Evolutionary conservation across 78 protist species (phyloP).

Genomic region (Dictyostelium capitatum): DNA sequence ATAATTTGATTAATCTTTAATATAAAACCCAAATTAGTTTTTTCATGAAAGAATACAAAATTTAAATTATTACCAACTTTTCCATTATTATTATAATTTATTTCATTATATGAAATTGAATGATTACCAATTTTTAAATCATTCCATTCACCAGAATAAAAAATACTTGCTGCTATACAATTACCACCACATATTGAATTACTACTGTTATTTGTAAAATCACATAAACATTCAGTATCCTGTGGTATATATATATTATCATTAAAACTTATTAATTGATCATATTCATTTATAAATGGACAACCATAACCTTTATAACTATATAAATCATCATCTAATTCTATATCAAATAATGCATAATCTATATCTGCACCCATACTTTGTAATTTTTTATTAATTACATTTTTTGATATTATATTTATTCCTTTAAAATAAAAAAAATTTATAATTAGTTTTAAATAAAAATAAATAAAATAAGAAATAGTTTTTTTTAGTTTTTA

Average conservation of each 20-base stretch:
- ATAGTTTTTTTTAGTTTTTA: no score
- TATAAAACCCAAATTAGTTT: not conserved
- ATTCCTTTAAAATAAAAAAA: no score
- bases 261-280: not conserved
- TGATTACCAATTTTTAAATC: not conserved
- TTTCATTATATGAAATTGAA: not conserved
- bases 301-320: not conserved
- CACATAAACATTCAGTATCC: not conserved
- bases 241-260: no score
- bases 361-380: constrained; percentile 14
- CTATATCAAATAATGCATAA: constrained; percentile 47
- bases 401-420: not conserved
- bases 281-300: not conserved
- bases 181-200: not conserved
- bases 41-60: not conserved
- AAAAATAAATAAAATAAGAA: no score
- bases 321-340: constrained; percentile 41
- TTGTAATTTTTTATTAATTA: not conserved
- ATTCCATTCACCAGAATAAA: not conserved
- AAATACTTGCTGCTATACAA: no score
- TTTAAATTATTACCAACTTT: no score
- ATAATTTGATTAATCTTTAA: not conserved
- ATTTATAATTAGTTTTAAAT: no score
- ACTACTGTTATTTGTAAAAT: not conserved
- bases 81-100: no score